phyloP scores from a whole-genome alignment of 1,139 yeast genomes.

The Scheffersomyces insectosa region DNA sequence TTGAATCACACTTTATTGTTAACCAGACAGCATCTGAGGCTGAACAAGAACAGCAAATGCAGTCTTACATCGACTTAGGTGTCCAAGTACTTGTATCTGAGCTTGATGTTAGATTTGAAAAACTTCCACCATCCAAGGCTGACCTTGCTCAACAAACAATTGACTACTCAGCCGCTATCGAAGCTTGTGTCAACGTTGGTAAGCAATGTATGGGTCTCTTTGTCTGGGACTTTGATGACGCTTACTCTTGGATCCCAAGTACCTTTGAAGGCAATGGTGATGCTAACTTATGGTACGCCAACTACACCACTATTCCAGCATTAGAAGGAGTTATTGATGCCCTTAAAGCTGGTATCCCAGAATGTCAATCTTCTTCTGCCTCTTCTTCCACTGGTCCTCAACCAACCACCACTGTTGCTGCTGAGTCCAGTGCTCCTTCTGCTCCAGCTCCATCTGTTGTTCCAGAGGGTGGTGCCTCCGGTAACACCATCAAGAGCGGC shows the following conservation, averaged over 20 bases:
- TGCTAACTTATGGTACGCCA: neutral
- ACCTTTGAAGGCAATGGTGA: neutral
- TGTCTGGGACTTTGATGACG: neutral
- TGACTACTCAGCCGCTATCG: neutral
- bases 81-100: slow-evolving; percentile 1
- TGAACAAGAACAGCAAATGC: neutral
- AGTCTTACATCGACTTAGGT: neutral
- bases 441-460: neutral
- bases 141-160: neutral
- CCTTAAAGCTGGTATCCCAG: neutral
- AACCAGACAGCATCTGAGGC: neutral
- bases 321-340: neutral
- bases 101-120: slow-evolving; percentile 1
- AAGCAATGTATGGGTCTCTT: neutral
- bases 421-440: slow-evolving; percentile 27
- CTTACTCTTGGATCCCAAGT: neutral
- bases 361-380: slow-evolving; percentile 9
- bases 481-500: slow-evolving; percentile 12
- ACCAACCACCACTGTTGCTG: slow-evolving; percentile 7
- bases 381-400: slow-evolving; percentile 6
- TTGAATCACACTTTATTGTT: neutral
- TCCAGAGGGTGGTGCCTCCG: slow-evolving; percentile 5
- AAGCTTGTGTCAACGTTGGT: neutral
- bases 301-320: neutral
- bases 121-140: neutral